A percentile compares a stretch with the other conserved stretches of the same genome.
These are phyloP conservation scores for Ogataea angusta DNA, from an alignment of 805 yeast genomes.

Conservation along the genomic window DNA sequence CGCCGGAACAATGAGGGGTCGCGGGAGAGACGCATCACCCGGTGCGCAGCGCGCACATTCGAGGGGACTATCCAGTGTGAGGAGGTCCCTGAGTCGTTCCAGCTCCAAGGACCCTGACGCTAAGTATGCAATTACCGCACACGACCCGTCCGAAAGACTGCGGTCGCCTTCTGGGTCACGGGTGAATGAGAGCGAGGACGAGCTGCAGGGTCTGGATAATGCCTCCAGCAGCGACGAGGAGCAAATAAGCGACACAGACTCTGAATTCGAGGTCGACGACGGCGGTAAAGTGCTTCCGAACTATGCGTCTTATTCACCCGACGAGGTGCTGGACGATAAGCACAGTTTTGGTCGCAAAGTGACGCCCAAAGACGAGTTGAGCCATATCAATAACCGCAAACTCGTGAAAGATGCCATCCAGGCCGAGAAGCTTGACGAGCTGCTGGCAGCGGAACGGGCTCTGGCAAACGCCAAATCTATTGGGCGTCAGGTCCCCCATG, in stretches of 20 bases:
- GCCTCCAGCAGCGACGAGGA: constrained; percentile 48
- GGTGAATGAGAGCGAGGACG: constrained; percentile 12
- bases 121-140: constrained; percentile 65
- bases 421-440: constrained; percentile 50
- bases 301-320: constrained; percentile 38
- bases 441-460: constrained; percentile 58
- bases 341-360: constrained; percentile 10
- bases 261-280: constrained; percentile 58
- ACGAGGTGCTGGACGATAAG: constrained; percentile 8
- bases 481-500: constrained; percentile 34
- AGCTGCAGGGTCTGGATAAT: constrained; percentile 15
- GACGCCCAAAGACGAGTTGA: constrained; percentile 20
- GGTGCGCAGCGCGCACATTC: constrained; percentile 15
- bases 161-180: constrained; percentile 17
- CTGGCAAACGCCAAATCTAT: constrained; percentile 51
- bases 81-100: constrained; percentile 25
- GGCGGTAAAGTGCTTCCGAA: constrained; percentile 59
- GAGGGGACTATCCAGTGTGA: constrained; percentile 22
- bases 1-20: constrained; percentile 15
- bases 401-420: constrained; percentile 44
- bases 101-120: constrained; percentile 20
- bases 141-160: constrained; percentile 71
- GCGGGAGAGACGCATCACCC: constrained; percentile 21
- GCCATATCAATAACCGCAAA: constrained; percentile 23
- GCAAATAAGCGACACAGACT: constrained; percentile 56